Evolutionary conservation across 2,329 filamentous ascomycete species (phyloP), one percentile per base, ranked within the genome.

Genomic region (Didymella exigua): DNA sequence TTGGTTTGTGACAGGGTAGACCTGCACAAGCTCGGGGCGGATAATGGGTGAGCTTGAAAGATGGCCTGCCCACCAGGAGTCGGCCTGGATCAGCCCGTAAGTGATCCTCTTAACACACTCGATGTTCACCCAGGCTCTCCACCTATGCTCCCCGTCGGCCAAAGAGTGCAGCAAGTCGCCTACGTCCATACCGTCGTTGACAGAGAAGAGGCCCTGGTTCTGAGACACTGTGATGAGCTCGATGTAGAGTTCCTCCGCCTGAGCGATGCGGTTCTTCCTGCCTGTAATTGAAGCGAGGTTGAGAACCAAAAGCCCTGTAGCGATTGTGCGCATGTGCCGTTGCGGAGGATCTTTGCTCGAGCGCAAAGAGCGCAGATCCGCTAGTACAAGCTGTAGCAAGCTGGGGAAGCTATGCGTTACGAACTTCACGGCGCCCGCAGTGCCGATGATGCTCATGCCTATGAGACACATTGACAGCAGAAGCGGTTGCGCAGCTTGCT

Each of bases 381-480:
- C 67, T 3, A 74, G 74, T 8, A 79, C 73, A 54, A 75, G 76
- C 48, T 79, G 76, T 21, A 76, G 52, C 3, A 75, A 65, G 38
- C 49, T 40, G 2, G 75, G 68, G 56, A 81, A 82, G 48, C 78
- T 80, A 31, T 73, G 74, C 6, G 75, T 75, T 8, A 82, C 79
- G 63, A 83, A 84, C 26, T 74, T 77, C 0, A 78, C 77, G 10
- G 81, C 79, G 10, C 81, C 81, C 38, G 79, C 80, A 1, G 81
- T 83, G 8, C 79, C 80, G 33, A 83, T 63, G 45, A 82, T 77
- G 44, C 79, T 79, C 62, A 83, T 74, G 4, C 81, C 81, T 29
- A 83, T 80, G 13, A 83, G 74, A 60, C 79, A 82, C 79, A 84
- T 83, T 19, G 77, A 76, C 42, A 82, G 78, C 0, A 83, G 67